phyloP scores from a whole-genome alignment of 2,329 filamentous ascomycete genomes.

The Teratosphaeria epicoccoides region DNA sequence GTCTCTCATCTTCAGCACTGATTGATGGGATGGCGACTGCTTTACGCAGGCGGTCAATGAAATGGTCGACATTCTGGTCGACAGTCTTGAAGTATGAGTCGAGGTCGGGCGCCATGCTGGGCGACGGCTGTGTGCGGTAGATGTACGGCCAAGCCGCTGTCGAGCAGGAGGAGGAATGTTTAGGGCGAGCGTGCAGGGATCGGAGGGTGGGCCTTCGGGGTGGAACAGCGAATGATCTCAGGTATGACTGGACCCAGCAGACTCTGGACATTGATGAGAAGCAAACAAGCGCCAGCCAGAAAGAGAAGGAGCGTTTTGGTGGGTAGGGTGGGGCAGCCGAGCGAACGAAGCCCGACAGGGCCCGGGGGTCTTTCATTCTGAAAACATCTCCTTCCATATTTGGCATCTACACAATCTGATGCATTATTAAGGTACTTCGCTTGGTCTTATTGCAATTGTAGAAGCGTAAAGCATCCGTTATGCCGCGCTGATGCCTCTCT shows the following conservation, averaged over 20 bases:
- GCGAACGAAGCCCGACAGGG: too few species aligned
- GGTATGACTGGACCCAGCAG: neutral
- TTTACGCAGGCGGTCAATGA: conserved; percentile 81
- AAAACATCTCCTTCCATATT: too few species aligned
- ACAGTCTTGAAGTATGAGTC: conserved; percentile 91
- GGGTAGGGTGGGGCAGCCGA: too few species aligned
- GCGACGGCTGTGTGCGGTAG: conserved; percentile 28
- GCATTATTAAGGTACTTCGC: neutral
- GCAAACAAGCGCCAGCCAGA: neutral
- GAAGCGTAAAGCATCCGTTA: neutral
- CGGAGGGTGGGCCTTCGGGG: neutral
- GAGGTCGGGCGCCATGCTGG: conserved; percentile 73
- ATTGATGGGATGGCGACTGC: conserved; percentile 95
- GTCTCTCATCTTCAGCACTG: conserved; percentile 79
- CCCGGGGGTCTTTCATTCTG: too few species aligned
- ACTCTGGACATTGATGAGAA: neutral
- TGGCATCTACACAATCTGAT: too few species aligned
- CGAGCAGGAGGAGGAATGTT: neutral
- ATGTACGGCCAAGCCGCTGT: conserved; percentile 35
- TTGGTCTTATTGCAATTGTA: neutral
- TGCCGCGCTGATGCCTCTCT: conserved; percentile 21
- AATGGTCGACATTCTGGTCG: conserved; percentile 64
- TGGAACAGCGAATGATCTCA: neutral
- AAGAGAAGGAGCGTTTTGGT: neutral
- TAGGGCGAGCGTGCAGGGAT: neutral